Evolutionary conservation across 768 basidiomycete species (phyloP).

Genomic region (Trametopsis cervina): DNA sequence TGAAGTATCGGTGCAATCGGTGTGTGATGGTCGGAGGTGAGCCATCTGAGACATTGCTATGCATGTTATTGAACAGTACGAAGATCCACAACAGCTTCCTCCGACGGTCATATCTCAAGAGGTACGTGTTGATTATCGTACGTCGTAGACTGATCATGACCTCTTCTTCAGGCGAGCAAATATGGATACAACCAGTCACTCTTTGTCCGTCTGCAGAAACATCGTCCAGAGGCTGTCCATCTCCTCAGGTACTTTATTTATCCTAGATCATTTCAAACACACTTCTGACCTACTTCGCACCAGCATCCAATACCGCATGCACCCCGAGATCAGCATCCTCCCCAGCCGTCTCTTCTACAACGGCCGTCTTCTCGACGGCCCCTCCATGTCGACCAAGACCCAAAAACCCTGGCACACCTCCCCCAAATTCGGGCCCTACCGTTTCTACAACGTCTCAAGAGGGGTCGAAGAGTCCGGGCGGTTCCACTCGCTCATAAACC

Average conservation of each 20-base stretch:
- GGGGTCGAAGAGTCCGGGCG: conserved; percentile 57
- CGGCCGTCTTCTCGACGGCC: conserved; percentile 75
- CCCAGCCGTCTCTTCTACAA: conserved; percentile 89
- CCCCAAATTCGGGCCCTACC: conserved; percentile 75
- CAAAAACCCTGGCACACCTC: conserved; percentile 79
- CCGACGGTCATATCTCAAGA: conserved; percentile 76
- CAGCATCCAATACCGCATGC: conserved; percentile 99
- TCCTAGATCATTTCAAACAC: not conserved
- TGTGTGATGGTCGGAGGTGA: conserved; percentile 92
- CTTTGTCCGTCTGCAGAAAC: conserved; percentile 85
- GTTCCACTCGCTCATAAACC: conserved; percentile 73
- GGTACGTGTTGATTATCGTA: conserved; percentile 32
- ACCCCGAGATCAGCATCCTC: conserved; percentile 87
- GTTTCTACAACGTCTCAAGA: conserved; percentile 75
- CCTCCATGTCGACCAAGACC: conserved; percentile 81
- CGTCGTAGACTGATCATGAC: not conserved
- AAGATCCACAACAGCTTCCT: conserved; percentile 90
- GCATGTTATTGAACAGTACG: not conserved
- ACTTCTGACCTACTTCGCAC: not conserved
- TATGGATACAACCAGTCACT: conserved; percentile 85
- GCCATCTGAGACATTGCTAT: conserved; percentile 4
- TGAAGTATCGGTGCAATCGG: conserved; percentile 76
- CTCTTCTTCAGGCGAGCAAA: conserved; percentile 47
- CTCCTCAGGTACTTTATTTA: conserved; percentile 62
- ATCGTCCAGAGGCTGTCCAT: conserved; percentile 78